A percentile compares a stretch with the other conserved stretches of the same genome.
These are phyloP conservation scores for Aureobasidium zeae DNA, from an alignment of 2,329 filamentous ascomycete genomes.

Conservation along the genomic window DNA sequence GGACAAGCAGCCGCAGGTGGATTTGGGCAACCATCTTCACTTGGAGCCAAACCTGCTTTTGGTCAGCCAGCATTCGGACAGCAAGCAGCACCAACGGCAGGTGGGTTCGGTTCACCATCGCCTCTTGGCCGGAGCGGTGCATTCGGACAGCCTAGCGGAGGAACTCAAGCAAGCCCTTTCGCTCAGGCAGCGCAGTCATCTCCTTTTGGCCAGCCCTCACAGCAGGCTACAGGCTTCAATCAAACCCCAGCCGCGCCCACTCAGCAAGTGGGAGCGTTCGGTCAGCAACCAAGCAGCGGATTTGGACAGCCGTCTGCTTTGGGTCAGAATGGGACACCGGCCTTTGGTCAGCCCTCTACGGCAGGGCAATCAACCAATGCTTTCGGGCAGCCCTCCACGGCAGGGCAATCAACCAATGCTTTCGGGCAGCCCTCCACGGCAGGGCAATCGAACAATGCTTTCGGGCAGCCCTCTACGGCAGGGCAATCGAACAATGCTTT, in stretches of 20 bases:
- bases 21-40: slow-evolving; percentile 14
- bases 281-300: too few species aligned
- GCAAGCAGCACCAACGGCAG: not conserved
- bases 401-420: too few species aligned
- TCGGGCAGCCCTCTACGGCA: too few species aligned
- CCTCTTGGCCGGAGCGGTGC: not conserved
- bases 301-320: not conserved
- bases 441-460: too few species aligned
- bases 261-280: not conserved
- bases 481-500: too few species aligned
- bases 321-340: too few species aligned
- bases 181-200: slow-evolving; percentile 15
- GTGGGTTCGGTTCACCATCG: slow-evolving; percentile 3
- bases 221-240: not conserved
- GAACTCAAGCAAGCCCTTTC: slow-evolving; percentile 4
- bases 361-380: too few species aligned
- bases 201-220: not conserved
- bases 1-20: slow-evolving; percentile 20
- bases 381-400: too few species aligned
- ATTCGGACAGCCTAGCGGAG: slow-evolving; percentile 6
- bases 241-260: not conserved
- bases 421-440: too few species aligned
- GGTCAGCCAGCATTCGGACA: slow-evolving; percentile 2
- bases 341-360: slow-evolving; percentile 12
- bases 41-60: not conserved